phyloP scores from a whole-genome alignment of 306 rosid genomes.

The Purshia tridentata region DNA sequence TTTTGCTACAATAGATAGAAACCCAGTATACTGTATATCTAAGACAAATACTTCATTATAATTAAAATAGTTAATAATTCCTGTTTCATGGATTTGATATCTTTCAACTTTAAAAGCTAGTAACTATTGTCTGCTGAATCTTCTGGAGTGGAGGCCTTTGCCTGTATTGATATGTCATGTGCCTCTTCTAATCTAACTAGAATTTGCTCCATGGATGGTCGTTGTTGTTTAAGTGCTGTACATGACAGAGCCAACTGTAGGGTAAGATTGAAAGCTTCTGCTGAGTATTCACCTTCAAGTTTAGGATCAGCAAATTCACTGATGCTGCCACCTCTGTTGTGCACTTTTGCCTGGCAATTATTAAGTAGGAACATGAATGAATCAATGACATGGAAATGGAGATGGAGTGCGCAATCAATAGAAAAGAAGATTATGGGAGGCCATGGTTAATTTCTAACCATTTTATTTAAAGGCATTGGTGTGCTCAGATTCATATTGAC shows the following conservation, averaged over 20 bases:
- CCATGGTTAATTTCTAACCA: slow-evolving; percentile 33
- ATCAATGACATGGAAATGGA: background rate
- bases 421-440: background rate
- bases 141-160: slow-evolving; percentile 28
- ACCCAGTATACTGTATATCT: background rate
- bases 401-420: background rate
- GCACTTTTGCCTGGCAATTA: slow-evolving; percentile 37
- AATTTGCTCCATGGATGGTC: slow-evolving; percentile 55
- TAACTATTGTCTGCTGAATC: slow-evolving; percentile 14
- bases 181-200: slow-evolving; percentile 44
- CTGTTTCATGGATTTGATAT: slow-evolving; percentile 1
- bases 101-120: background rate
- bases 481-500: slow-evolving; percentile 45
- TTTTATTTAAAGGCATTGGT: slow-evolving; percentile 56
- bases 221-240: slow-evolving; percentile 44
- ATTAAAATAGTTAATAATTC: background rate
- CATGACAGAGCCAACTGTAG: slow-evolving; percentile 54
- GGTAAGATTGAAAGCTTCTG: slow-evolving; percentile 50
- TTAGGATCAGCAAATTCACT: slow-evolving; percentile 57
- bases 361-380: slow-evolving; percentile 1
- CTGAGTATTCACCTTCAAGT: slow-evolving; percentile 46
- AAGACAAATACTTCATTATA: background rate
- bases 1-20: background rate
- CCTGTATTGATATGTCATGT: slow-evolving; percentile 33
- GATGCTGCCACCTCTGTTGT: slow-evolving; percentile 35